Conservation (phyloP, 768 basidiomycete species). For the Suillus plorans region DNA sequence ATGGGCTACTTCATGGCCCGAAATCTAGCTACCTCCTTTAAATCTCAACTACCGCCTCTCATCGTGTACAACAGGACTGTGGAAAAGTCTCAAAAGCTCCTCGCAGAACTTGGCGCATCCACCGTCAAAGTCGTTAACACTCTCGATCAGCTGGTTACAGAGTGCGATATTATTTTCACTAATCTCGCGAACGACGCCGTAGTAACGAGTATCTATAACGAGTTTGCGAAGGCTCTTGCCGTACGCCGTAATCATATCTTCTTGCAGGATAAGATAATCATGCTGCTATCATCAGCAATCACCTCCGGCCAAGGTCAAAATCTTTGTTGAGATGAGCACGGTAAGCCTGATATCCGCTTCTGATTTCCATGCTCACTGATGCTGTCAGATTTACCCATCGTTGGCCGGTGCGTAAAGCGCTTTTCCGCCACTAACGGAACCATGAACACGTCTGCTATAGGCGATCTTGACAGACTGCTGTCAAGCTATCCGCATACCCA, state of each 20-base stretch:
- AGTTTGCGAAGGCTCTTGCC: slow-evolving; percentile 58
- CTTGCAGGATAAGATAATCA: not conserved
- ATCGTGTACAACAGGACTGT: slow-evolving; percentile 73
- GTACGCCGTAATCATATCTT: slow-evolving; percentile 32
- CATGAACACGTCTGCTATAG: slow-evolving; percentile 28
- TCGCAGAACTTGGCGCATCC: slow-evolving; percentile 51
- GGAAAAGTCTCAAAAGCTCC: slow-evolving; percentile 60
- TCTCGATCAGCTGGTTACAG: slow-evolving; percentile 56
- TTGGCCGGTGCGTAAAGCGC: slow-evolving; percentile 40
- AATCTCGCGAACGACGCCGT: slow-evolving; percentile 72
- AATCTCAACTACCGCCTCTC: slow-evolving; percentile 49
- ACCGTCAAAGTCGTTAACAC: slow-evolving; percentile 55
- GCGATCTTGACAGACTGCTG: slow-evolving; percentile 68
- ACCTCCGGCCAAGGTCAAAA: slow-evolving; percentile 55
- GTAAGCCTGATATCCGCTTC: slow-evolving; percentile 38
- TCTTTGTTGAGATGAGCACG: slow-evolving; percentile 86
- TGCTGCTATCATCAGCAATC: slow-evolving; percentile 30
- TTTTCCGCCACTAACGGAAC: not conserved
- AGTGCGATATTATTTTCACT: slow-evolving; percentile 77
- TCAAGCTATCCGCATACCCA: slow-evolving; percentile 56
- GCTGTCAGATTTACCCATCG: slow-evolving; percentile 51
- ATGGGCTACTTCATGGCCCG: slow-evolving; percentile 79
- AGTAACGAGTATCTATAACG: slow-evolving; percentile 59
- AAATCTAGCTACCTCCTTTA: slow-evolving; percentile 66
- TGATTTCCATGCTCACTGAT: slow-evolving; percentile 8